Conservation (phyloP, 768 basidiomycete species). For the Agaricus subrufescens region DNA sequence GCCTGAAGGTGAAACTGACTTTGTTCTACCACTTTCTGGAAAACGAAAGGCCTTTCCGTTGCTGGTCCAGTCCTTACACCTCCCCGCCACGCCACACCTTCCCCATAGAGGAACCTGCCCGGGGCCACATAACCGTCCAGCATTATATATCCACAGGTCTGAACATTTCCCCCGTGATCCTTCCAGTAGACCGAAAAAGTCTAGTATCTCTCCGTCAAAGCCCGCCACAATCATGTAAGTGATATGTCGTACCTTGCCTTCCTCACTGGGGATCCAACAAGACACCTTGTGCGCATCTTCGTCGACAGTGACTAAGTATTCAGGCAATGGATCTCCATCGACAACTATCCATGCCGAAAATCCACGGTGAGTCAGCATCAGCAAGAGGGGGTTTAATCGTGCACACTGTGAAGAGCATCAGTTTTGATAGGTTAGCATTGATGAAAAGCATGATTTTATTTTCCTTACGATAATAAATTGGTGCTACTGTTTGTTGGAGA, state of each 20-base stretch:
- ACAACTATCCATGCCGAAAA: slow-evolving; percentile 70
- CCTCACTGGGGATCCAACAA: slow-evolving; percentile 66
- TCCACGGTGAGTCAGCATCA: slow-evolving; percentile 51
- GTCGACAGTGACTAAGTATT: slow-evolving; percentile 54
- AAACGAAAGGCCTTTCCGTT: slow-evolving; percentile 59
- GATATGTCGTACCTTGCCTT: slow-evolving; percentile 44
- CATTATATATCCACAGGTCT: slow-evolving; percentile 57
- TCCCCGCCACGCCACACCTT: slow-evolving; percentile 47
- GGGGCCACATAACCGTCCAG: slow-evolving; percentile 62
- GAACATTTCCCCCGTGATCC: slow-evolving; percentile 48
- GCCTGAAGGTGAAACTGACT: slow-evolving; percentile 20
- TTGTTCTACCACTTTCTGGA: slow-evolving; percentile 36
- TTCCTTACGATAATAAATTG: neutral
- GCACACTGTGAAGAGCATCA: neutral
- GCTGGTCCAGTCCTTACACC: slow-evolving; percentile 46
- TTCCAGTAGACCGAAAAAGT: slow-evolving; percentile 60
- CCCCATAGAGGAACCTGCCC: slow-evolving; percentile 56
- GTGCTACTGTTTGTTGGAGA: no score
- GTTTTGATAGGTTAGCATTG: no score
- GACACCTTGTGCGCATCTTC: slow-evolving; percentile 38
- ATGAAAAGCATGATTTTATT: neutral
- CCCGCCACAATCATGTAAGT: neutral
- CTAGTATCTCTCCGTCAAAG: slow-evolving; percentile 24
- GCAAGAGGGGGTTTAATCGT: neutral
- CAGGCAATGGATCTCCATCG: slow-evolving; percentile 42